A percentile compares a stretch with the other conserved stretches of the same genome.
Evolutionary conservation across 441 rosid genomes (phyloP).

Genomic region (Macaranga tanarius): DNA sequence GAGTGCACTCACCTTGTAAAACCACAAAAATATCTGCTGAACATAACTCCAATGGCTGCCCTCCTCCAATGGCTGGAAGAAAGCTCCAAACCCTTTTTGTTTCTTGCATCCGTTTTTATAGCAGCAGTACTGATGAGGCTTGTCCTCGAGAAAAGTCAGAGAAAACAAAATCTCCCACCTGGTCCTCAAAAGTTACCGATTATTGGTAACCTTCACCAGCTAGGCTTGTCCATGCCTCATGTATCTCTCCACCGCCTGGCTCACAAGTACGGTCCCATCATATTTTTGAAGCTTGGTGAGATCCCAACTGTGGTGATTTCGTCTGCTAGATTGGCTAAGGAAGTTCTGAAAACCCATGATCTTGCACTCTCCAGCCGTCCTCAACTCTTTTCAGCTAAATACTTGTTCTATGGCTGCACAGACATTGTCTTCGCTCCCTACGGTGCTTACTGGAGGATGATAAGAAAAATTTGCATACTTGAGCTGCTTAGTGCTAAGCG

Average conservation of each 20-base stretch:
- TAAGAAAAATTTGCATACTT: conserved; percentile 37
- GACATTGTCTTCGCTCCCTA: conserved; percentile 53
- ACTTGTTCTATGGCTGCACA: conserved; percentile 41
- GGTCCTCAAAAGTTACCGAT: conserved; percentile 50
- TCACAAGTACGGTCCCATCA: conserved; percentile 41
- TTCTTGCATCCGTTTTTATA: conserved; percentile 30
- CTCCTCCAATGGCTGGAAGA: conserved; percentile 30
- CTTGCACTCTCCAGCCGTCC: conserved; percentile 44
- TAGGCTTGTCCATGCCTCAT: conserved; percentile 38
- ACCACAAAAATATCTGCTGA: background rate
- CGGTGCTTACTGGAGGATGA: conserved; percentile 51
- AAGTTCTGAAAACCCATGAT: conserved; percentile 54
- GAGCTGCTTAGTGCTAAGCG: conserved; percentile 39
- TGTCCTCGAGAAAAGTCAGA: conserved; percentile 16
- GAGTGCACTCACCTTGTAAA: background rate
- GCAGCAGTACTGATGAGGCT: conserved; percentile 24
- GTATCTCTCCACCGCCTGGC: conserved; percentile 37
- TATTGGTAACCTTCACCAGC: conserved; percentile 58
- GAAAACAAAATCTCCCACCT: conserved; percentile 45
- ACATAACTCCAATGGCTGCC: conserved; percentile 30
- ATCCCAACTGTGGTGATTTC: conserved; percentile 55
- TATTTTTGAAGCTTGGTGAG: conserved; percentile 43
- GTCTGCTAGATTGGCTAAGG: conserved; percentile 40
- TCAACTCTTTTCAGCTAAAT: conserved; percentile 39
- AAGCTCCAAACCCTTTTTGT: conserved; percentile 14